Base-by-base conservation (phyloP, 345 rosid species). In the Noccaea caerulescens region DNA sequence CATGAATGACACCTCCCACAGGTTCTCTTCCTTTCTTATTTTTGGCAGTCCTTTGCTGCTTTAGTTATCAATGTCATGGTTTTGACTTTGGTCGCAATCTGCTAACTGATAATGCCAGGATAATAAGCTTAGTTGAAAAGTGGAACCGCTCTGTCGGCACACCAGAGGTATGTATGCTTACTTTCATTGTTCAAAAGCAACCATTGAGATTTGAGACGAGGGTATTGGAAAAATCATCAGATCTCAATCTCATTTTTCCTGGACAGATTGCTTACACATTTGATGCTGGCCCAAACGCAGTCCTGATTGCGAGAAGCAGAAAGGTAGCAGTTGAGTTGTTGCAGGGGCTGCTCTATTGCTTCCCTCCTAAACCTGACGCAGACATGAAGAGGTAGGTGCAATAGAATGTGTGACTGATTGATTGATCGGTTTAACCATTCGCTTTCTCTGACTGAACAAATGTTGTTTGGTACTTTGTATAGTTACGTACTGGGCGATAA, bases 1-100 rank as follows among this genome's bases (percentile, higher is more conserved):
- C 81, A 89, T 93, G 98, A 93, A 93, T 75, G 93, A 91, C 79
- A 89, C 98, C 50, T 93, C 98, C 66, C 98, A 89, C 85, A 91
- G 92, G 98, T 75, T 20, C 71, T 36, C 30, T 23, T 69, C 36
- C 3, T 37, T 39, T 38, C 27, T 23, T 16, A 71, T 36, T 3
- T 33, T 43, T 58, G 38, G 27, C 18, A 68, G 56, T 33, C 55
- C 27, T 13, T 53, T 53, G 4, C 55, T 45, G 14, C 25, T 54
- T 34, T 45, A 57, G 51, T 58, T 14, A 38, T 70, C 53, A 62
- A 7, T 49, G n/a, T 32, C 9, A 8, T 44, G 58, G 68, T 10
- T 41, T 47, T 45, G 56, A 72, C 30, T 25, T 25, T 25, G 3
- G 0, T 68, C 1, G 42, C 53, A 12, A 67, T 10, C 3, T 3